Conservation (phyloP, 225 moss, liverwort and hornwort genomes). For the Bryoerythrophyllum caledonicum region DNA sequence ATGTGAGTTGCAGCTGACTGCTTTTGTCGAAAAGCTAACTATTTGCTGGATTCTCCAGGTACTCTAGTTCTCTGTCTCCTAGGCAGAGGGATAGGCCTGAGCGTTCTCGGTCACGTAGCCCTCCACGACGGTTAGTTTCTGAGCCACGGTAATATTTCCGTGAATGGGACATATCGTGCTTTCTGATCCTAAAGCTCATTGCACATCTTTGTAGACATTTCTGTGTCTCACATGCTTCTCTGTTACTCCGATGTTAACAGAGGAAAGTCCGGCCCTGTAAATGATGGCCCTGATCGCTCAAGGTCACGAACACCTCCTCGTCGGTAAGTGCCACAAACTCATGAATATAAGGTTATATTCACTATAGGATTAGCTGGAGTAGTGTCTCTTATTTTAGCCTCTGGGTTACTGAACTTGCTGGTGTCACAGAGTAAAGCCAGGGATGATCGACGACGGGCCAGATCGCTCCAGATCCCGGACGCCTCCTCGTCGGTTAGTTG, state of each 20-base stretch:
- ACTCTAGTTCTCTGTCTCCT: slow-evolving; percentile 87
- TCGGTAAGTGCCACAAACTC: slow-evolving; percentile 29
- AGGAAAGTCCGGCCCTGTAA: slow-evolving; percentile 44
- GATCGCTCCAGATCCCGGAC: slow-evolving; percentile 54
- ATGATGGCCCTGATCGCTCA: slow-evolving; percentile 47
- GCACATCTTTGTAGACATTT: too few species aligned
- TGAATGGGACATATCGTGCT: background rate
- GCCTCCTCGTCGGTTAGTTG: slow-evolving; percentile 49
- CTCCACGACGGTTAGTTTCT: slow-evolving; percentile 72
- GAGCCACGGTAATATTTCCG: slow-evolving; percentile 20
- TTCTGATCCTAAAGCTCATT: background rate
- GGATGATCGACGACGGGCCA: slow-evolving; percentile 39
- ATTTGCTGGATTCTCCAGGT: slow-evolving; percentile 43
- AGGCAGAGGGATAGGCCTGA: slow-evolving; percentile 61
- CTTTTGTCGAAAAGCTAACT: background rate
- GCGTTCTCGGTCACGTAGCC: slow-evolving; percentile 89
- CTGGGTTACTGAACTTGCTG: background rate
- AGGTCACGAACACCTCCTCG: slow-evolving; percentile 63
- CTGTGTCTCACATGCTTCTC: background rate
- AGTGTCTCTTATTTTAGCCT: background rate
- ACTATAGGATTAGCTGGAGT: background rate
- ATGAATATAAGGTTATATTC: background rate
- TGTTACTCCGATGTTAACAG: slow-evolving; percentile 18
- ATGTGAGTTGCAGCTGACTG: background rate
- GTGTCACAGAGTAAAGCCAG: slow-evolving; percentile 39